Evolutionary conservation across 805 yeast genomes (phyloP), one percentile per base, ranked within the genome.

Genomic region (Metschnikowia picachoensis): DNA sequence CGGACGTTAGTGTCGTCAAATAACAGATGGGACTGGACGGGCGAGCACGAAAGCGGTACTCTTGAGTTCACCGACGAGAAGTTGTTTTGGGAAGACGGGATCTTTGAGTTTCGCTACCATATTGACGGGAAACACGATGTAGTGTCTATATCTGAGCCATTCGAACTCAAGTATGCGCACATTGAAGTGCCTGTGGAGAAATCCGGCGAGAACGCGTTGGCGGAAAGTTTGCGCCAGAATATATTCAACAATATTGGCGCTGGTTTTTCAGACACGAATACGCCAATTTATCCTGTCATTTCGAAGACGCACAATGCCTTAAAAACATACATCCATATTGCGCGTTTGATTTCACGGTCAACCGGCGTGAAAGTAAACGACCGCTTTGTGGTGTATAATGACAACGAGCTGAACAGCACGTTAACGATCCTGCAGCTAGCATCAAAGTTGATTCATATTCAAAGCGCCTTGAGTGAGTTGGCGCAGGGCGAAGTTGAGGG

Each of bases 91-190:
- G 84, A 82, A 54, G 79, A 76, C 35, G 95, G 95, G 0, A 70
- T 78, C 30, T 87, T 80, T 64, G 92, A 87, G 64, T 74, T 87
- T 52, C 73, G 95, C 60, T 83, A 83, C 57, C 94, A 87, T 59
- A 70, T 77, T 43, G 76, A 73, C 40, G 81, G 79, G 20, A 76
- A 80, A 39, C 95, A 87, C 60, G 83, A 80, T 47, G 95, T 86
- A n/a, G 70, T 80, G 20, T 72, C 74, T 50, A 74, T 81, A 30
- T 79, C 90, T 0, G 73, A 71, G 47, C 87, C 90, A 15, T 83
- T 87, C 60, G 85, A 83, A 60, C 68, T 87, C 37, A 70, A 66
- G 30, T 59, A 71, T 28, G 73, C 76, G 8, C 48, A 58, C 25
- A 56, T 82, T 8, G 58, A 62, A 2, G 68, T 69, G 44, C 70